Percentiles rank a stretch among this genome's conserved stretches.
phyloP scores from a whole-genome alignment of 169 alveolate genomes.

The Perkinsus marinus region DNA sequence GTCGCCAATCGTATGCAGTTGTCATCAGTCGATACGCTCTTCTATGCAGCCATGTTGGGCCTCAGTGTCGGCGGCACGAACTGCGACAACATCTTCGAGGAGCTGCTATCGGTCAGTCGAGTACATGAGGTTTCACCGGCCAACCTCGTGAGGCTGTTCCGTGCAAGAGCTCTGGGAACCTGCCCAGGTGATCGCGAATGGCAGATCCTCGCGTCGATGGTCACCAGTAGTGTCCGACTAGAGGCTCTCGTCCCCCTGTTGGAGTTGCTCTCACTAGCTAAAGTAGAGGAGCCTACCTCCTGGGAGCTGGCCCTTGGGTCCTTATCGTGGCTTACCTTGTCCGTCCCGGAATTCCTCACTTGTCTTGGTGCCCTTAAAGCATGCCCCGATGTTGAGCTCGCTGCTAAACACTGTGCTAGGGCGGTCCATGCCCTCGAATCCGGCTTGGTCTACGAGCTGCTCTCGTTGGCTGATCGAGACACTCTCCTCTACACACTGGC shows the following conservation, averaged over 20 bases:
- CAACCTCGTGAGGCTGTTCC: neutral
- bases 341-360: neutral
- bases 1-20: neutral
- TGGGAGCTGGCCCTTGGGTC: neutral
- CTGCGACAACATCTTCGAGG: neutral
- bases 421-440: neutral
- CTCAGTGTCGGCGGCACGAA: neutral
- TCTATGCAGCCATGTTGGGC: neutral
- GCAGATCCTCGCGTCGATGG: neutral
- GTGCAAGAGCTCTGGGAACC: neutral
- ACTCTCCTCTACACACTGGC: neutral
- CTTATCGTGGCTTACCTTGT: neutral
- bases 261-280: neutral
- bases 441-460: neutral
- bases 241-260: neutral
- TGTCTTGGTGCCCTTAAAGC: neutral
- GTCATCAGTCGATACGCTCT: neutral
- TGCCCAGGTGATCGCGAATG: neutral
- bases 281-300: neutral
- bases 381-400: neutral
- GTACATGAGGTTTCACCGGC: neutral
- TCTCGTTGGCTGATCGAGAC: neutral
- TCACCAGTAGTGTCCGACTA: neutral
- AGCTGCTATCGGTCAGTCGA: neutral
- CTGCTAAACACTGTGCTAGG: neutral